These are phyloP conservation scores for Malassezia vespertilionis DNA, from an alignment of 1,284 basidiomycete genomes.

Conservation along the genomic window DNA sequence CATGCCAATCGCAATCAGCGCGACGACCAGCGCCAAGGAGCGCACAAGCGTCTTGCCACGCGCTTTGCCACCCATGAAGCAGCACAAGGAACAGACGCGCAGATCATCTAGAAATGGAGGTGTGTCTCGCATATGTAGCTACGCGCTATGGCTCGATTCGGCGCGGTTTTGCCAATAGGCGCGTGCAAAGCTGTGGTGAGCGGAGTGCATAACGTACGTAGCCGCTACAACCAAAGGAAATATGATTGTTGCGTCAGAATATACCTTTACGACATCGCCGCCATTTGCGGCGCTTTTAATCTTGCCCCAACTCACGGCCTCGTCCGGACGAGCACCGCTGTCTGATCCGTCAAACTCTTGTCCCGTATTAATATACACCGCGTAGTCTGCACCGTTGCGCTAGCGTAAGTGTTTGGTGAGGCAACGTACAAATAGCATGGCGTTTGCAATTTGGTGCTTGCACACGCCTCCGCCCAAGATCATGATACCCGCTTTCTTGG, in stretches of 20 bases:
- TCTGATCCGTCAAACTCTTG: conserved; percentile 99
- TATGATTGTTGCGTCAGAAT: conserved; percentile 72
- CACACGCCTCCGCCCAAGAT: conserved; percentile 95
- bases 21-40: not conserved
- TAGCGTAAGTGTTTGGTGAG: conserved; percentile 41
- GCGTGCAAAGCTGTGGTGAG: not conserved
- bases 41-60: not conserved
- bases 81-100: not conserved
- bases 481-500: conserved; percentile 94
- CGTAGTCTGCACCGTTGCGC: conserved; percentile 95
- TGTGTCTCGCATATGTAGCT: conserved; percentile 2
- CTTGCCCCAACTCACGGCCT: conserved; percentile 99
- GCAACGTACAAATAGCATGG: conserved; percentile 79
- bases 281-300: conserved; percentile 61
- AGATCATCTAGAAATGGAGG: not conserved
- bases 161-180: conserved; percentile 5
- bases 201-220: conserved; percentile 49
- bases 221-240: conserved; percentile 79
- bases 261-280: conserved; percentile 75
- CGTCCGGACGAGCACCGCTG: conserved; percentile 90
- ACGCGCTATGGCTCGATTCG: not conserved
- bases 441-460: conserved; percentile 98
- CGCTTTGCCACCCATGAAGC: too few species aligned
- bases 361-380: conserved; percentile 95
- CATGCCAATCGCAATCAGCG: not conserved